Base-by-base conservation (phyloP, 1,284 basidiomycete species). In the Ceratobasidium sp. region DNA sequence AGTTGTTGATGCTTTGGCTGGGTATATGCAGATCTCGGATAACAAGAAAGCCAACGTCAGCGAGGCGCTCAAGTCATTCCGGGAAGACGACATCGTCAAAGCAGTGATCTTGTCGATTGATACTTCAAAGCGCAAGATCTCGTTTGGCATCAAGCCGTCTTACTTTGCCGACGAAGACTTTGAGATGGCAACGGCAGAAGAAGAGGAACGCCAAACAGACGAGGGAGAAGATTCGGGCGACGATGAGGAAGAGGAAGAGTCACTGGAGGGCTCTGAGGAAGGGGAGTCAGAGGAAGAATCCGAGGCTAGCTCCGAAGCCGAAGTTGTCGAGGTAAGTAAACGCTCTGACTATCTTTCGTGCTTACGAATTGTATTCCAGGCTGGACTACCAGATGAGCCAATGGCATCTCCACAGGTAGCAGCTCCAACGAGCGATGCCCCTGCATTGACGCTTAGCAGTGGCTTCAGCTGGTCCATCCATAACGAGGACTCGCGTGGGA, bases 81-180 rank as follows among this genome's bases (percentile, higher is more conserved):
- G 88, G 41, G 90, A 92, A 79, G 94, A 94, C 18, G 96, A 98
- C 81, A 84, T 85, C 45, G 93, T 98, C 73, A 92, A 91, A 80
- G 93, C 93, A 0, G 81, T 91, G 55, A 86, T 99, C 57, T 80
- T 92, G 58, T 86, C 86, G 10, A 84, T 97, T 58, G 90, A 96
- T 77, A 76, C 77, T 3, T 87, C 88, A 75, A 95, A 93, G 80
- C 88, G 86, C 59, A 91, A 92, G 65, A 89, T 98, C 76, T 92
- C 92, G 55, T 87, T 99, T 53, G 92, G 94, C 67, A 84, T 98
- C 74, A 98, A 97, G 81, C 93, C 93, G 41, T 96, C 92, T 58
- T 91, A 92, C 80, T 97, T 98, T 79, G 23, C 89, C 59, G 84
- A 87, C 45, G 79, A 78, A 8, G 76, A 76, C 2, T 77, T 77